Base-by-base conservation (phyloP, 2,329 filamentous ascomycete species). In the Epichloe hybrida region DNA sequence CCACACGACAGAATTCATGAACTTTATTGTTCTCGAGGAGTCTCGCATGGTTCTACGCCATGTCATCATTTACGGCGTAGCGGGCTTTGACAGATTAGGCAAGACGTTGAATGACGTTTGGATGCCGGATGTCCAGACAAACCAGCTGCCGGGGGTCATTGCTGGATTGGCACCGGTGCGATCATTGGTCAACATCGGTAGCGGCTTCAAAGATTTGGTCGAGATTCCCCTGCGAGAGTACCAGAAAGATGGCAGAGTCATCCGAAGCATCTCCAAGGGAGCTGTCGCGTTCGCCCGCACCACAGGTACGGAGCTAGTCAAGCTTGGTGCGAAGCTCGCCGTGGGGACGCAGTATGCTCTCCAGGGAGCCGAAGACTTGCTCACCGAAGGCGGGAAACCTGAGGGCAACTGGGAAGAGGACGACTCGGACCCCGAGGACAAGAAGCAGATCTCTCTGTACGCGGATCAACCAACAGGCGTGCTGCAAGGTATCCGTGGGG, bases 1-100 rank as follows among this genome's bases (percentile, higher is more conserved):
- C 2, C 88, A 88, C 57, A 97, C 93, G 0, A 95, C 88, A 0
- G 93, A 98, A 65, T 95, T 98, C 61, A 97, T 97, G 90, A 98
- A 98, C 66, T 96, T 98, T 64, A 78, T 98, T 56, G 86, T 91
- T 13, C 78, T 98, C 1, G 93, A 98, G 58, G 84, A 87, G 56
- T 83, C 93, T 2, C 83, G 91, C 54, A 86, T 98, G 76, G 79
- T 85, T 6, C 76, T 98, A 49, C 80, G 86, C 12, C 90, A 91
- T 63, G 86, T 87, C 27, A 97, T 98, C 58, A 81, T 97, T 37
- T 96, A 97, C 58, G 93, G 94, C 31, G 80, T 95, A 1, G 82
- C 82, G 7, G 93, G 93, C 0, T 96, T 97, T 58, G 90, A 97
- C 58, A 83, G 86, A 47, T 76, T 98, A 2, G 89, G 93, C 50